Percentiles rank a stretch among this genome's conserved stretches.
Evolutionary conservation across 495 filamentous ascomycete genomes (phyloP).

Genomic region (Trypethelium eluteriae): DNA sequence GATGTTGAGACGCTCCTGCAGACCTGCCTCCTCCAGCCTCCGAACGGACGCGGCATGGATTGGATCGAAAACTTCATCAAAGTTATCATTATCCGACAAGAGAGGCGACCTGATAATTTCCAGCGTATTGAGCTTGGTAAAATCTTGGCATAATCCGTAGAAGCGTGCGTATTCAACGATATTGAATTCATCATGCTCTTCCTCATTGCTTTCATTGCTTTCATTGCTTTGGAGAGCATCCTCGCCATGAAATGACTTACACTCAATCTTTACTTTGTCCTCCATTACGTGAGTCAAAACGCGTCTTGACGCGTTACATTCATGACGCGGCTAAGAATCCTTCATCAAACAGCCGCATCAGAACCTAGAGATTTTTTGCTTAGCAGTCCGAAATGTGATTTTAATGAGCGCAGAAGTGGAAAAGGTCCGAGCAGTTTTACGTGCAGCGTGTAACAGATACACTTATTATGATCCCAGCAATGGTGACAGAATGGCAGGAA

Average conservation of each 20-base stretch:
- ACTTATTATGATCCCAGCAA: too few relatives aligned
- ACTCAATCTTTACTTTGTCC: background rate
- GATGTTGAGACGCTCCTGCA: background rate
- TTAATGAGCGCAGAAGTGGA: too few relatives aligned
- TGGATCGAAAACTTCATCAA: conserved; percentile 11
- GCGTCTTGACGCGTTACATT: background rate
- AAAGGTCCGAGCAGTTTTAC: too few relatives aligned
- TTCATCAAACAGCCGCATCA: too few relatives aligned
- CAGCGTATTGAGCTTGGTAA: conserved; percentile 2
- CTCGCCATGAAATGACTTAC: background rate
- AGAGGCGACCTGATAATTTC: background rate
- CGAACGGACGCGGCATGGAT: background rate
- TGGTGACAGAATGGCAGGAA: too few relatives aligned
- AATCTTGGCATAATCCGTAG: conserved; percentile 22
- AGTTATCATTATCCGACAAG: conserved; percentile 17
- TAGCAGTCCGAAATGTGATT: too few relatives aligned
- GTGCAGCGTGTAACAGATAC: too few relatives aligned
- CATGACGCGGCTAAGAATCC: too few relatives aligned
- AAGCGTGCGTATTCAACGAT: conserved; percentile 42
- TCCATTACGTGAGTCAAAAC: background rate
- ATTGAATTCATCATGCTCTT: conserved; percentile 31
- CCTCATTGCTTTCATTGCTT: background rate
- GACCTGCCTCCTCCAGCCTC: background rate
- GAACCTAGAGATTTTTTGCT: too few relatives aligned
- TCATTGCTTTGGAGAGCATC: background rate